Evolutionary conservation across 306 rosid genomes (phyloP), one percentile per base, ranked within the genome.

Genomic region (Coriaria nepalensis): DNA sequence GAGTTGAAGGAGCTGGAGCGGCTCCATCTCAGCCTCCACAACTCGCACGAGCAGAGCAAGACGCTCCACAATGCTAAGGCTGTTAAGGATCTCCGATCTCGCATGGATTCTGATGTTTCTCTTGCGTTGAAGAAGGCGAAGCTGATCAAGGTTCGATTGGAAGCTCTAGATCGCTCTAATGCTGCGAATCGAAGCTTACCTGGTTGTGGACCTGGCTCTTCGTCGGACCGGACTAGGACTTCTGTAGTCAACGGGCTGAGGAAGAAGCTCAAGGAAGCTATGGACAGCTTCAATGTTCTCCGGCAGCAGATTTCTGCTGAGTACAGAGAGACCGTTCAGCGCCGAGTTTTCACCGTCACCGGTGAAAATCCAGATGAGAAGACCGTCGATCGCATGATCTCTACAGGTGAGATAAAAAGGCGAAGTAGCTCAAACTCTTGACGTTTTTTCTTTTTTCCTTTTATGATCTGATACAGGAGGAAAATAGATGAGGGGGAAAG

Each of bases 341-440:
- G 97, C 0, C 66, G 97, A 9, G 84, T 79, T 62, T 90, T 62
- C 72, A 90, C 95, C 42, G 97, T 90, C 56, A 84, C 97, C 43
- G 97, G 97, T 13, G 92, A 84, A 70, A 90, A 81, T 51, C 97
- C 97, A 11, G 94, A 90, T 40, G 97, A 84, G 13, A 84, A 81
- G n/a, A 90, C 92, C 42, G 54, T 90, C 13, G 97, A 90, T 66
- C 71, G 67, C 4, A 70, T 90, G 57, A 90, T 90, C 48, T 90
- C 95, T 42, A 90, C 95, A 0, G 97, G 97, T 90, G 51, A 54
- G 57, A n/a, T 20, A 20, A 29, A 0, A 6, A 40, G 6, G 40
- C 57, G 2, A 9, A 53, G 0, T 52, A 37, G 6, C 38, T 5
- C 6, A 15, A 6, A 11, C 9, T 15, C 6, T 13, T 29, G 29